These are phyloP conservation scores for Laguncularia racemosa DNA, from an alignment of 345 rosid species.

Conservation along the genomic window DNA sequence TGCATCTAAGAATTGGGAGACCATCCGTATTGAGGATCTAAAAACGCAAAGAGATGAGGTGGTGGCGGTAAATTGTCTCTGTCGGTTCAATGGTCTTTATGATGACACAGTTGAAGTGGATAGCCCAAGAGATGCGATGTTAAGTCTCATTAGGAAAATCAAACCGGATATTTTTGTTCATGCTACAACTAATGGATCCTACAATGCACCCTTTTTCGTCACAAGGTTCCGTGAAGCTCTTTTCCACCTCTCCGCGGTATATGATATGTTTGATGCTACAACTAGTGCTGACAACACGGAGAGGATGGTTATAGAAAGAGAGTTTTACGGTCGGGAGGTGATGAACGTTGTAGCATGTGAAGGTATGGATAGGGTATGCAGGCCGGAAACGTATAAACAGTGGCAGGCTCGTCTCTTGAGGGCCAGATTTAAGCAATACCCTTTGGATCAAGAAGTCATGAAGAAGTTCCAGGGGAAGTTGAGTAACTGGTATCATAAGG, in stretches of 20 bases:
- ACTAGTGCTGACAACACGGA: conserved; percentile 35
- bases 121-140: conserved; percentile 51
- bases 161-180: conserved; percentile 55
- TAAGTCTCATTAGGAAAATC: conserved; percentile 47
- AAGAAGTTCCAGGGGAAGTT: conserved; percentile 23
- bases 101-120: conserved; percentile 54
- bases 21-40: conserved; percentile 51
- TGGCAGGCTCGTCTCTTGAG: conserved; percentile 57
- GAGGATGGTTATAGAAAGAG: conserved; percentile 54
- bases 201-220: conserved; percentile 68
- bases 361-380: conserved; percentile 61
- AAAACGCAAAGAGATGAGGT: conserved; percentile 46
- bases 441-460: conserved; percentile 38
- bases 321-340: conserved; percentile 53
- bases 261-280: conserved; percentile 55
- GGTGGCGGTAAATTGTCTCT: conserved; percentile 49
- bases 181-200: conserved; percentile 44
- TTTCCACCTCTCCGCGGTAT: conserved; percentile 57
- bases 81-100: conserved; percentile 38
- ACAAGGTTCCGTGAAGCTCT: conserved; percentile 74
- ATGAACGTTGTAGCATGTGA: conserved; percentile 76
- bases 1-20: conserved; percentile 64
- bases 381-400: conserved; percentile 81
- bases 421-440: conserved; percentile 63
- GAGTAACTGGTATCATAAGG: conserved; percentile 50